These are phyloP conservation scores for Colletotrichum spinosum DNA, from an alignment of 2,329 filamentous ascomycete genomes.

Conservation along the genomic window DNA sequence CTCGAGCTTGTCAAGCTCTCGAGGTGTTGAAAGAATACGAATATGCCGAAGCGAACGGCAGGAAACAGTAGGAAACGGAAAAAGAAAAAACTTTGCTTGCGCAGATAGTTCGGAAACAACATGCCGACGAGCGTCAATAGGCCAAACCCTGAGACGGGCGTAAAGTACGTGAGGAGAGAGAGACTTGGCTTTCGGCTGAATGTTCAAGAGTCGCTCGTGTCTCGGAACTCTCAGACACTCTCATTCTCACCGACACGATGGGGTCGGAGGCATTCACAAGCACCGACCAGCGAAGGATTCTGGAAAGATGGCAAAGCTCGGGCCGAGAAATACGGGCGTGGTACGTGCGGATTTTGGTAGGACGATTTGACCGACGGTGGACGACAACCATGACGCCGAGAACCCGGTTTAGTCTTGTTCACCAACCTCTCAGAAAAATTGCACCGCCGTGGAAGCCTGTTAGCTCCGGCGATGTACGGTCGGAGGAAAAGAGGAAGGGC, in stretches of 20 bases:
- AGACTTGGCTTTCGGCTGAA: not conserved
- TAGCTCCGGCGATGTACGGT: conserved; percentile 1
- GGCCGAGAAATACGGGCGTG: conserved; percentile 11
- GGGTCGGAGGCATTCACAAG: not conserved
- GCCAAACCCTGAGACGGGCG: too few relatives aligned
- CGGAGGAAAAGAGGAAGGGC: not conserved
- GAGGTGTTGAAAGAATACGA: too few relatives aligned
- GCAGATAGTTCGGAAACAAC: too few relatives aligned
- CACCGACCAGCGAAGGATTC: conserved; percentile 16
- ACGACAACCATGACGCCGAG: not conserved
- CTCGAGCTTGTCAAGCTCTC: too few relatives aligned
- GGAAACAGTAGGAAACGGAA: too few relatives aligned
- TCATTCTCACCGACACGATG: too few relatives aligned
- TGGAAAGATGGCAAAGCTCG: conserved; percentile 11
- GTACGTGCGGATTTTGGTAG: not conserved
- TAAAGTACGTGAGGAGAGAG: too few relatives aligned
- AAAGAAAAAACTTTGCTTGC: too few relatives aligned
- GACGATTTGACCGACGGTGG: not conserved
- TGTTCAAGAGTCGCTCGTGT: too few relatives aligned
- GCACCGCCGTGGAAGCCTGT: conserved; percentile 2
- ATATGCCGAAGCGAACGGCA: too few relatives aligned
- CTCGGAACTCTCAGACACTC: too few relatives aligned
- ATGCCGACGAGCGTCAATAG: too few relatives aligned
- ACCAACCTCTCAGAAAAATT: not conserved
- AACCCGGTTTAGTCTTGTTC: not conserved